A percentile compares a stretch with the other conserved stretches of the same genome.
These are phyloP conservation scores for sweet orange (Citrus sinensis) DNA, from an alignment of 345 rosid genomes.

Conservation along the genomic window DVS_A1.0 CM039166.1:20391501-20392000, in stretches of 20 bases:
- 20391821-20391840: conserved; percentile 80
- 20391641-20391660: conserved; percentile 40
- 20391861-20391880: conserved; percentile 63
- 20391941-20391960: conserved; percentile 87
- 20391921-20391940: conserved; percentile 84
- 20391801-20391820: conserved; percentile 87
- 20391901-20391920: conserved; percentile 75
- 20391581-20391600: conserved; percentile 40
- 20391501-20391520: conserved; percentile 48
- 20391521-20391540: conserved; percentile 75
- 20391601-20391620: conserved; percentile 49
- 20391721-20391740: conserved; percentile 66
- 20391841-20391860: conserved; percentile 37
- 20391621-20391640: conserved; percentile 46
- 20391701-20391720: conserved; percentile 74
- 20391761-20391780: conserved; percentile 82
- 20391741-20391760: conserved; percentile 87
- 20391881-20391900: conserved; percentile 87
- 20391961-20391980: conserved; percentile 89
- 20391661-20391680: conserved; percentile 31
- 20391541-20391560: conserved; percentile 63
- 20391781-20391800: conserved; percentile 85
- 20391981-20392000: conserved; percentile 82
- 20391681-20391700: conserved; percentile 69
- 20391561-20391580: conserved; percentile 85